These are phyloP conservation scores for Phaffomyces antillensis DNA, from an alignment of 805 yeast genomes.

Conservation along the genomic window DNA sequence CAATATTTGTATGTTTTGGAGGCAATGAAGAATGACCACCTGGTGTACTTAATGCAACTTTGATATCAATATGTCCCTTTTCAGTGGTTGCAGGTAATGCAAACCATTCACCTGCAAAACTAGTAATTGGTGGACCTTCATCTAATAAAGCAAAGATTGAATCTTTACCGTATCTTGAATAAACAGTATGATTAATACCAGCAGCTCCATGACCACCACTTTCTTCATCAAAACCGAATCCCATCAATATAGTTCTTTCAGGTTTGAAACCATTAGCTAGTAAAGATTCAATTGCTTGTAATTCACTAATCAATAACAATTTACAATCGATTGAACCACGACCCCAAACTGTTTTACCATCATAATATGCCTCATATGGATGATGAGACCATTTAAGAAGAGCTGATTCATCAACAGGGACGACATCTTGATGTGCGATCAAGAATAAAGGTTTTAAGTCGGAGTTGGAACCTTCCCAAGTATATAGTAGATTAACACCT, in stretches of 20 bases:
- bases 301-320: slow-evolving; percentile 53
- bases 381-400: slow-evolving; percentile 54
- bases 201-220: slow-evolving; percentile 33
- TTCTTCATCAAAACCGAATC: slow-evolving; percentile 81
- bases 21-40: slow-evolving; percentile 85
- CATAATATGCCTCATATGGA: slow-evolving; percentile 62
- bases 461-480: slow-evolving; percentile 51
- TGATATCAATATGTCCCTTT: slow-evolving; percentile 32
- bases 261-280: slow-evolving; percentile 46
- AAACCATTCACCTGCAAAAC: slow-evolving; percentile 32
- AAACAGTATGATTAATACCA: slow-evolving; percentile 37
- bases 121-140: slow-evolving; percentile 46
- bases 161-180: slow-evolving; percentile 51
- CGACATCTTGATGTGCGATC: slow-evolving; percentile 80
- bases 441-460: slow-evolving; percentile 56
- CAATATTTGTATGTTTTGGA: slow-evolving; percentile 76
- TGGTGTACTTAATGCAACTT: slow-evolving; percentile 44
- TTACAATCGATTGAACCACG: slow-evolving; percentile 78
- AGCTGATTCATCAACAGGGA: slow-evolving; percentile 62
- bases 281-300: slow-evolving; percentile 59
- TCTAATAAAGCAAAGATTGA: slow-evolving; percentile 61
- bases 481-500: slow-evolving; percentile 55
- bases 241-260: slow-evolving; percentile 53
- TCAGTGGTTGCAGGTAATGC: slow-evolving; percentile 43
- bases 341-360: slow-evolving; percentile 60